These are phyloP conservation scores for Salvia miltiorrhiza DNA, from an alignment of 257 asterid species.

Conservation along the genomic window DNA sequence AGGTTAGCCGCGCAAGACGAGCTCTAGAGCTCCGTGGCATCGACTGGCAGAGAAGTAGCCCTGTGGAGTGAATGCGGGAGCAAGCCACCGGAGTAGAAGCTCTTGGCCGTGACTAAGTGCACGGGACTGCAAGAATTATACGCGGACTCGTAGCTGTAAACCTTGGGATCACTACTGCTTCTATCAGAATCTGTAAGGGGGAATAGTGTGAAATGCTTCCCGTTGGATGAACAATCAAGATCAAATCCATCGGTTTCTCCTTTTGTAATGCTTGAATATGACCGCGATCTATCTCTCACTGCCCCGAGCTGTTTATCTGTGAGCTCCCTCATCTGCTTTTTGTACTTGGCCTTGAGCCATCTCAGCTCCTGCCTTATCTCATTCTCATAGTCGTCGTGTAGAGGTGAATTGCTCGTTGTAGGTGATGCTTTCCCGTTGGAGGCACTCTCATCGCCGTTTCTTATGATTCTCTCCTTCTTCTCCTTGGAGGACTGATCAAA, in stretches of 20 bases:
- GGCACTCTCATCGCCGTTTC: constrained; percentile 9
- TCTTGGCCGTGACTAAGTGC: constrained; percentile 50
- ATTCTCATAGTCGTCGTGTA: constrained; percentile 31
- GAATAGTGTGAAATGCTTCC: constrained; percentile 22
- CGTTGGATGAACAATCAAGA: constrained; percentile 11
- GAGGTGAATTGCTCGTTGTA: constrained; percentile 25
- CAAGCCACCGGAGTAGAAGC: constrained; percentile 42
- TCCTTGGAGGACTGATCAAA: constrained; percentile 18
- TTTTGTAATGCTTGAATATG: neutral
- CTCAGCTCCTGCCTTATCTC: constrained; percentile 50
- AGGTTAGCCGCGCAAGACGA: neutral
- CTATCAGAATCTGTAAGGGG: constrained; percentile 23
- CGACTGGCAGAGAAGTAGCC: constrained; percentile 67
- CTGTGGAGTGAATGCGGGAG: constrained; percentile 51
- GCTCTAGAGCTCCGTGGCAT: constrained; percentile 51
- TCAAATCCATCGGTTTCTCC: constrained; percentile 20
- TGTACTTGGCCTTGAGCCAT: constrained; percentile 75
- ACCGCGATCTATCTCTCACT: constrained; percentile 16
- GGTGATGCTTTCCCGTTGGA: constrained; percentile 6
- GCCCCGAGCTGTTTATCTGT: constrained; percentile 40
- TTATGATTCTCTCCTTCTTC: constrained; percentile 8
- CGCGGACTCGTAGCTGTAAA: constrained; percentile 30
- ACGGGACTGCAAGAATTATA: constrained; percentile 51
- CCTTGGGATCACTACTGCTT: constrained; percentile 23
- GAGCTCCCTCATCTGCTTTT: constrained; percentile 49